Conservation (phyloP, 2,329 filamentous ascomycete genomes). For the Calonectria crousiana region DNA sequence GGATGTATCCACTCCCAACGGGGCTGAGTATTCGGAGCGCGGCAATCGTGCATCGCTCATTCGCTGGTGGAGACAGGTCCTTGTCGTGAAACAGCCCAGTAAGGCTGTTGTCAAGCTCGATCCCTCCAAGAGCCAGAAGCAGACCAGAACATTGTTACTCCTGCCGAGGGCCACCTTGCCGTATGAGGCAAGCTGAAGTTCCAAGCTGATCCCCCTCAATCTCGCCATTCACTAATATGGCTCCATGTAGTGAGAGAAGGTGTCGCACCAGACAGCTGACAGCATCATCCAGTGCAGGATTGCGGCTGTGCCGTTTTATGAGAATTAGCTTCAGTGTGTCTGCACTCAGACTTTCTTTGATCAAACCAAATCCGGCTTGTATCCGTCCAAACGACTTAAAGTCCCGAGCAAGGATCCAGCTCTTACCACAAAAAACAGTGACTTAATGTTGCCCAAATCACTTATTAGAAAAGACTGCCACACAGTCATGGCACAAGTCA, state of each 20-base stretch:
- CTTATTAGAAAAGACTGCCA: background rate
- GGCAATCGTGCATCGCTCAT: background rate
- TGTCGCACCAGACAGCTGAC: background rate
- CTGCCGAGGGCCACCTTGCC: background rate
- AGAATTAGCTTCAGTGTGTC: background rate
- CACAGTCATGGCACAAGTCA: background rate
- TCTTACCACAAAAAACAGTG: no score
- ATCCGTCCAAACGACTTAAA: background rate
- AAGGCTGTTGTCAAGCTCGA: background rate
- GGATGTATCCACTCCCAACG: background rate
- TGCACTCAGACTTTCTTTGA: background rate
- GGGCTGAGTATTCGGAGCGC: background rate
- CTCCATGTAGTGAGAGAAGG: background rate
- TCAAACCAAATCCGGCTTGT: background rate
- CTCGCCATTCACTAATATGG: background rate
- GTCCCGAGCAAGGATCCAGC: no score
- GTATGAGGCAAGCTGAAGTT: background rate
- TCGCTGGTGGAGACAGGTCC: background rate
- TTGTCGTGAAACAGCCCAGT: background rate
- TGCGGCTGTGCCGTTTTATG: background rate
- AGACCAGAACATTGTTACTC: background rate
- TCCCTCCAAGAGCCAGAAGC: background rate
- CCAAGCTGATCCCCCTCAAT: background rate
- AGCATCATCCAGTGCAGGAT: background rate
- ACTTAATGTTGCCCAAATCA: background rate